phyloP scores from a whole-genome alignment of 1,284 basidiomycete genomes.

The Leucoagaricus sp. region DNA sequence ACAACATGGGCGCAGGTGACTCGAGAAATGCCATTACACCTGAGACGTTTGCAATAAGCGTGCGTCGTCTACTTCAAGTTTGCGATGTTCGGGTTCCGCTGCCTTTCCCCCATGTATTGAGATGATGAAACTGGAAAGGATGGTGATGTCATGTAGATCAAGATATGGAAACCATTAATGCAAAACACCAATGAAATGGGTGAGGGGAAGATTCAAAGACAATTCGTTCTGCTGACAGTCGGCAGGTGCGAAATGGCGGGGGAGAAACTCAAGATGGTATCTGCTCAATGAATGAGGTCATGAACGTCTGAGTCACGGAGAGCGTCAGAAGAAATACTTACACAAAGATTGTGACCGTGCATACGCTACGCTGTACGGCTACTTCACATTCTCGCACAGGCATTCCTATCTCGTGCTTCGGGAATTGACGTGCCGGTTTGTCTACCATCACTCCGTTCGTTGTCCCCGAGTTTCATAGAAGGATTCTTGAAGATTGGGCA shows the following conservation, averaged over 20 bases:
- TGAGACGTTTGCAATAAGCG: too few relatives aligned
- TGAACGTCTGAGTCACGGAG: background rate
- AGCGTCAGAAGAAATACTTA: background rate
- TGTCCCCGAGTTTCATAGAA: slow-evolving; percentile 9
- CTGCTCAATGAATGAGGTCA: background rate
- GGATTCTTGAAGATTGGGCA: slow-evolving; percentile 18
- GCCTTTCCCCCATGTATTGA: background rate
- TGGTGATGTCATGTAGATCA: background rate
- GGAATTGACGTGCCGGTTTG: background rate
- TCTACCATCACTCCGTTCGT: background rate
- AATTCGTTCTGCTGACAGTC: background rate
- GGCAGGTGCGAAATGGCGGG: background rate
- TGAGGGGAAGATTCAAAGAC: background rate
- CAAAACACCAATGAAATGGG: background rate
- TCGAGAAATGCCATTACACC: too few relatives aligned
- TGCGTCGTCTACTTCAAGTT: too few relatives aligned
- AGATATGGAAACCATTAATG: slow-evolving; percentile 1
- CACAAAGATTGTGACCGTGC: background rate
- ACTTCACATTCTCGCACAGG: slow-evolving; percentile 11
- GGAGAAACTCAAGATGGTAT: background rate
- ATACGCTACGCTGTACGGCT: background rate
- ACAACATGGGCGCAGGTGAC: too few relatives aligned
- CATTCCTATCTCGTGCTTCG: background rate
- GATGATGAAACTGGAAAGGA: background rate
- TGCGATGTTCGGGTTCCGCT: too few relatives aligned